phyloP scores from a whole-genome alignment of 768 basidiomycete species.

The Boletales sp. region DNA sequence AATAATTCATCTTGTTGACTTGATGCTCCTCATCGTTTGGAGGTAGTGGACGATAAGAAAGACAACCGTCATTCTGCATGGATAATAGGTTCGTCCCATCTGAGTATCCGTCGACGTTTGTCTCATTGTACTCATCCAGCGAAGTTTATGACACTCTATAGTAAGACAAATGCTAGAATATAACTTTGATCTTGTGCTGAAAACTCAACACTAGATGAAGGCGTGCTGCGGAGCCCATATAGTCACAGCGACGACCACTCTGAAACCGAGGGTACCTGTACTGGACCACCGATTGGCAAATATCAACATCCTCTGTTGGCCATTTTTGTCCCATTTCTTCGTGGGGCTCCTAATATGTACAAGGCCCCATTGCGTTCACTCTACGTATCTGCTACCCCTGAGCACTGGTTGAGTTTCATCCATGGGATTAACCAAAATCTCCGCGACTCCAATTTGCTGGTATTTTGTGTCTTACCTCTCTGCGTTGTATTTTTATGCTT shows the following conservation, averaged over 20 bases:
- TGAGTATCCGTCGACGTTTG: background rate
- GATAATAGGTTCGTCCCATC: constrained; percentile 21
- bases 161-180: constrained; percentile 11
- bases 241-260: constrained; percentile 31
- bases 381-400: constrained; percentile 21
- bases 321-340: constrained; percentile 19
- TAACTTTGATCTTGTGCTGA: background rate
- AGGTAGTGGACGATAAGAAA: constrained; percentile 8
- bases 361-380: too few relatives aligned
- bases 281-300: constrained; percentile 4
- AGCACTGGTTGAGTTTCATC: constrained; percentile 26
- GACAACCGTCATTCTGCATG: constrained; percentile 18
- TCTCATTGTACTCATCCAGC: constrained; percentile 15
- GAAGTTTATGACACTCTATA: constrained; percentile 28
- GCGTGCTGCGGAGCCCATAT: constrained; percentile 26
- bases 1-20: background rate
- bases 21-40: background rate
- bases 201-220: constrained; percentile 17
- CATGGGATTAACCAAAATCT: constrained; percentile 29
- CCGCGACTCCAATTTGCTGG: constrained; percentile 30
- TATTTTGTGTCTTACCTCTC: background rate
- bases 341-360: constrained; percentile 20
- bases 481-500: background rate
- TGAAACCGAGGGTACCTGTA: constrained; percentile 21
- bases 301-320: constrained; percentile 21